These are phyloP conservation scores for Aspergillus tanneri DNA, from an alignment of 2,329 filamentous ascomycete genomes.

Conservation along the genomic window DNA sequence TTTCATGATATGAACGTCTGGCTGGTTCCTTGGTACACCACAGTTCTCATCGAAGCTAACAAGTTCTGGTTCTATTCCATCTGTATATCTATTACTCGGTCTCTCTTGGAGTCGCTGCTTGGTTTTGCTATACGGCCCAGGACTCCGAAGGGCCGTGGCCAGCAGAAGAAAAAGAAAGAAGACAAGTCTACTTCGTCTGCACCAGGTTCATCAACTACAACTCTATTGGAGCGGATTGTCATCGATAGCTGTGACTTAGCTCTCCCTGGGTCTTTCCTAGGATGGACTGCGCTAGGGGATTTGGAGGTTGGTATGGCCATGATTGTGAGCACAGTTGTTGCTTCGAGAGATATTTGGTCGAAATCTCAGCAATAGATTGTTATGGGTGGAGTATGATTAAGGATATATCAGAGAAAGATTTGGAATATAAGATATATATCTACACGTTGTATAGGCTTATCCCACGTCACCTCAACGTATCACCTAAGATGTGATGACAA, in stretches of 20 bases:
- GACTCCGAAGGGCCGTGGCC: neutral
- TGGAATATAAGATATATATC: too few relatives aligned
- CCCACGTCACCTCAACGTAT: too few relatives aligned
- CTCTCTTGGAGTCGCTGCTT: constrained; percentile 15
- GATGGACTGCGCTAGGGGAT: constrained; percentile 57
- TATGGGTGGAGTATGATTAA: too few relatives aligned
- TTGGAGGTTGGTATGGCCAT: constrained; percentile 58
- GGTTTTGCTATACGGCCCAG: constrained; percentile 5
- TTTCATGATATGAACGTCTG: constrained; percentile 53
- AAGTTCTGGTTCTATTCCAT: constrained; percentile 68
- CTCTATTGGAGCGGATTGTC: constrained; percentile 50
- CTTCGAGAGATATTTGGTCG: neutral
- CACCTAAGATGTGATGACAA: too few relatives aligned
- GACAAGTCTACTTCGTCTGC: neutral
- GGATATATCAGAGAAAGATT: too few relatives aligned
- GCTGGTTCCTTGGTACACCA: constrained; percentile 40
- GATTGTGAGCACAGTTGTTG: constrained; percentile 60
- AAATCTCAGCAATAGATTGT: neutral
- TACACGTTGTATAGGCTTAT: too few relatives aligned
- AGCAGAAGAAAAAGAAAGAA: neutral
- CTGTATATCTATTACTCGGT: constrained; percentile 47
- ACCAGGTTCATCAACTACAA: constrained; percentile 4
- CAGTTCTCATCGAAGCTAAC: constrained; percentile 59
- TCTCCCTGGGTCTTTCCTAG: constrained; percentile 59
- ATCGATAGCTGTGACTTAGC: constrained; percentile 61